A percentile compares a stretch with the other conserved stretches of the same genome.
Conservation (phyloP, 139 green algal species). For the Gonium pectorale region DNA sequence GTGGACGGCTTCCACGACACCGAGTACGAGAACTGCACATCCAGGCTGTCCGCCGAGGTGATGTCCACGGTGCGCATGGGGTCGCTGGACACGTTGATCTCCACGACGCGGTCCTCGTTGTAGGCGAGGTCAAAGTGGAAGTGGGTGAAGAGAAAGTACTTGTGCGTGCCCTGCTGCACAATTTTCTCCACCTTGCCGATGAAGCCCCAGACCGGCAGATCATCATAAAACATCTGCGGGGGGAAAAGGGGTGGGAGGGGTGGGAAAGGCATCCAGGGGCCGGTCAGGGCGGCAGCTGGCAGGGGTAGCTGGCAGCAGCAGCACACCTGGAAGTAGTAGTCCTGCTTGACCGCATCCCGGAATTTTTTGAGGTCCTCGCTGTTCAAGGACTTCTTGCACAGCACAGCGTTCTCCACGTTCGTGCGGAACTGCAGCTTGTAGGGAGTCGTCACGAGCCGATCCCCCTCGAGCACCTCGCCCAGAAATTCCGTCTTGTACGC, state of each 20-base stretch:
- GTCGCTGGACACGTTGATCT: conserved; percentile 92
- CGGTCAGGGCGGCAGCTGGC: not conserved
- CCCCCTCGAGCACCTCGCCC: conserved; percentile 86
- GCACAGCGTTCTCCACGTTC: conserved; percentile 81
- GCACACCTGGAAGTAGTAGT: conserved; percentile 98
- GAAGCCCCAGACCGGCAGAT: conserved; percentile 98
- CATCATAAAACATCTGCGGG: conserved; percentile 91
- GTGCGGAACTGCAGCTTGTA: conserved; percentile 91
- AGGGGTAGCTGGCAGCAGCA: not conserved
- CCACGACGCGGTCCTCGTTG: conserved; percentile 89
- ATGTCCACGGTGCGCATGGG: conserved; percentile 83
- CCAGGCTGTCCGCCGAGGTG: conserved; percentile 53
- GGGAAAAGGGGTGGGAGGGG: not conserved
- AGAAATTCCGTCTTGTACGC: conserved; percentile 90
- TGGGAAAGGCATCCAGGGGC: too few species aligned
- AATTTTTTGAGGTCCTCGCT: conserved; percentile 88
- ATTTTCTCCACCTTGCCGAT: conserved; percentile 89
- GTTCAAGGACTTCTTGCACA: conserved; percentile 87
- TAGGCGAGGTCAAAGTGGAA: conserved; percentile 95
- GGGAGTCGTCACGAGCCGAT: conserved; percentile 86
- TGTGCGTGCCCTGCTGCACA: conserved; percentile 39
- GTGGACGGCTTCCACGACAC: conserved; percentile 85
- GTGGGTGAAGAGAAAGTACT: conserved; percentile 92
- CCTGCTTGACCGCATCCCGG: conserved; percentile 81
- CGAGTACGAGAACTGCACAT: conserved; percentile 86